A percentile compares a stretch with the other conserved stretches of the same genome.
Conservation (phyloP, 75 land plant genomes). For the Isoetes taiwanensis region DNA sequence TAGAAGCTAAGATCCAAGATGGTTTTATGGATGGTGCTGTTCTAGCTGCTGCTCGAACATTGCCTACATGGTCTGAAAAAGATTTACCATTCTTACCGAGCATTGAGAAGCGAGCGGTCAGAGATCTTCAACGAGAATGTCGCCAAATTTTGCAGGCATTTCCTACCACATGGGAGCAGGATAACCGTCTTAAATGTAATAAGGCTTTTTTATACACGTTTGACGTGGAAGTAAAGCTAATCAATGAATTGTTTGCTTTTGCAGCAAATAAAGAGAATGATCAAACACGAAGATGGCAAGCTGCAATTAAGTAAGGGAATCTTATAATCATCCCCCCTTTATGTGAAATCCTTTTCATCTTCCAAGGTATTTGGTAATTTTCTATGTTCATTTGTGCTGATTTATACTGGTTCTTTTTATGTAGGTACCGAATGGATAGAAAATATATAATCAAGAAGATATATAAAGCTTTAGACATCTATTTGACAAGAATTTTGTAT, state of each 20-base stretch:
- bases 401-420: not conserved
- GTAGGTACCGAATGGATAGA: constrained; percentile 54
- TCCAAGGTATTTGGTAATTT: not conserved
- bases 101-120: constrained; percentile 56
- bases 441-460: constrained; percentile 45
- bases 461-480: constrained; percentile 41
- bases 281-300: constrained; percentile 34
- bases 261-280: constrained; percentile 35
- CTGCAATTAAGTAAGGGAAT: constrained; percentile 38
- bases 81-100: constrained; percentile 74
- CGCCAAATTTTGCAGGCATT: constrained; percentile 41
- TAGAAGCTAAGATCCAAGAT: constrained; percentile 13
- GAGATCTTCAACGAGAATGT: constrained; percentile 75
- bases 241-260: not conserved
- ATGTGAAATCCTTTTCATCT: not conserved
- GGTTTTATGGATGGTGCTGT: constrained; percentile 81
- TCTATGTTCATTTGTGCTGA: not conserved
- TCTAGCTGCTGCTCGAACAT: constrained; percentile 75
- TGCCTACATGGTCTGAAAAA: constrained; percentile 90
- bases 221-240: not conserved
- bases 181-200: constrained; percentile 4
- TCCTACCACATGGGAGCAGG: constrained; percentile 58
- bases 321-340: not conserved
- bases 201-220: not conserved
- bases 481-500: constrained; percentile 46